A percentile compares a stretch with the other conserved stretches of the same genome.
phyloP scores from a whole-genome alignment of 2,329 filamentous ascomycete species.

The Fusarium sp. region DNA sequence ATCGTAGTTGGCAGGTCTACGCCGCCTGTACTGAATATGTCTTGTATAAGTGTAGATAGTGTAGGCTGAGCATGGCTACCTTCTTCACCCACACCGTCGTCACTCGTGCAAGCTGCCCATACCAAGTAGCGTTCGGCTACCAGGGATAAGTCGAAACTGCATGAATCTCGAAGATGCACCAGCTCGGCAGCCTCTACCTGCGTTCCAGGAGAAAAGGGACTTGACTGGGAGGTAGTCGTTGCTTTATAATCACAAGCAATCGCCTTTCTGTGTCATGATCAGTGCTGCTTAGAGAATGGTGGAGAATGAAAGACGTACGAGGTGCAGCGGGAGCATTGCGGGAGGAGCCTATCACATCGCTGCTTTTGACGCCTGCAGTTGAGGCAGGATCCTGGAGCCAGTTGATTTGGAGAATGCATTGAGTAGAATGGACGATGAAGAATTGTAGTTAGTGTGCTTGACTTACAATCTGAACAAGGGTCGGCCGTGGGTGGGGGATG shows the following conservation, averaged over 20 bases:
- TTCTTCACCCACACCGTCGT: not conserved
- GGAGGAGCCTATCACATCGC: not conserved
- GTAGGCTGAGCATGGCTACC: not conserved
- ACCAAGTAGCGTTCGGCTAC: not conserved
- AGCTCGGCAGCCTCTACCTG: not conserved
- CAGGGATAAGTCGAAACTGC: not conserved
- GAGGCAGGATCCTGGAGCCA: not conserved
- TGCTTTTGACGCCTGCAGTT: not conserved
- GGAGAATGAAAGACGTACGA: not conserved
- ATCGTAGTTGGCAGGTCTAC: not conserved
- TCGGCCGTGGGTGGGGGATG: not conserved
- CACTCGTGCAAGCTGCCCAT: not conserved
- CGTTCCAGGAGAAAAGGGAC: not conserved
- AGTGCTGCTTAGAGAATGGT: not conserved
- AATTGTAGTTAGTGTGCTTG: not conserved
- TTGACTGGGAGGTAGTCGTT: not conserved
- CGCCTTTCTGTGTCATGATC: not conserved
- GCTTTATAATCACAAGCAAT: not conserved
- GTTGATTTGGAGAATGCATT: not conserved
- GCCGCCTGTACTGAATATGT: not conserved
- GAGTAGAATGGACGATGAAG: not conserved
- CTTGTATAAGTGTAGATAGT: not conserved
- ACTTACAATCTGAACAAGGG: not conserved
- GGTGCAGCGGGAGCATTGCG: not conserved
- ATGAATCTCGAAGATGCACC: not conserved